Conservation (phyloP, 352 stramenopile species). For the Aphanomyces stellatus region DNA sequence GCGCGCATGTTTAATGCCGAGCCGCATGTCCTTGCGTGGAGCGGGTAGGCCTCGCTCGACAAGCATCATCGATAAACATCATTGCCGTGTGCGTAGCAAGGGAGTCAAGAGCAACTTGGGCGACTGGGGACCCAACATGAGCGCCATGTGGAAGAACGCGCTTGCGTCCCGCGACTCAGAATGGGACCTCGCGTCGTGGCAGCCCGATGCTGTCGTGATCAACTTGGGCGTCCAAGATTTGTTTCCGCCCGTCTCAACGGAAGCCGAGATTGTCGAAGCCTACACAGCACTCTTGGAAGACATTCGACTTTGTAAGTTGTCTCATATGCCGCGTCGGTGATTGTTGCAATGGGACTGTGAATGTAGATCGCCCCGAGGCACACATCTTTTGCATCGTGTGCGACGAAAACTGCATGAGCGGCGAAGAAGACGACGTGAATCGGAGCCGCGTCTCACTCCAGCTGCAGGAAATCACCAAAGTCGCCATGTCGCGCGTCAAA, state of each 20-base stretch:
- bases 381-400: constrained; percentile 85
- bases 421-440: constrained; percentile 61
- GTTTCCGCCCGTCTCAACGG: constrained; percentile 68
- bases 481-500: constrained; percentile 68
- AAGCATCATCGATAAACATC: too few species aligned
- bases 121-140: constrained; percentile 80
- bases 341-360: neutral
- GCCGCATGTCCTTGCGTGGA: constrained; percentile 79
- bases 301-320: constrained; percentile 59
- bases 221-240: constrained; percentile 79
- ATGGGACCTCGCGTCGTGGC: constrained; percentile 70
- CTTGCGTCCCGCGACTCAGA: constrained; percentile 56
- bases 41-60: constrained; percentile 53
- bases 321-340: neutral
- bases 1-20: constrained; percentile 80
- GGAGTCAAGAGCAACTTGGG: constrained; percentile 78
- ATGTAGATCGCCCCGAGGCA: constrained; percentile 56
- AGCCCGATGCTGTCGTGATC: constrained; percentile 75
- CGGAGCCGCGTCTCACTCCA: constrained; percentile 70
- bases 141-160: constrained; percentile 72
- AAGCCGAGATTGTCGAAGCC: constrained; percentile 72
- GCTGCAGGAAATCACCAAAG: constrained; percentile 78
- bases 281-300: constrained; percentile 66
- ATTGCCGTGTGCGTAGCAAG: constrained; percentile 49
- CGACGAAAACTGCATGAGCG: constrained; percentile 73